These are phyloP conservation scores for Erythrophleum fordii DNA, from an alignment of 306 rosid species.

Conservation along the genomic window DNA sequence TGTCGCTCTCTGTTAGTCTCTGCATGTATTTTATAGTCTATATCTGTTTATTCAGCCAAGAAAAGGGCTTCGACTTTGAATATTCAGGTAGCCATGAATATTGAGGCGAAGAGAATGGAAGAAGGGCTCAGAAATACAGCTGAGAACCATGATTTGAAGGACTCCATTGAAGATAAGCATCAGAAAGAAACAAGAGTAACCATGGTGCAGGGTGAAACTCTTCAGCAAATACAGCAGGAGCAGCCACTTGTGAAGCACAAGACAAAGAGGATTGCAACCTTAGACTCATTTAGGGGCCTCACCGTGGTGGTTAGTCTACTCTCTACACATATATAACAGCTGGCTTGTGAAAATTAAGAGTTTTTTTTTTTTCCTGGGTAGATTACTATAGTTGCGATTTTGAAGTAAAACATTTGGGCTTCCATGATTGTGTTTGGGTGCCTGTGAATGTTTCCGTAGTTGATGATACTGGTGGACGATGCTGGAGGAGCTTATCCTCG, in stretches of 20 bases:
- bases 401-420: conserved; percentile 20
- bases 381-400: neutral
- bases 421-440: neutral
- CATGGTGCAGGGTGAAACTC: neutral
- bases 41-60: neutral
- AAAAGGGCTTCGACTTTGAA: neutral
- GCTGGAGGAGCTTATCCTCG: conserved; percentile 80
- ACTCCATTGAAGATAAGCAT: conserved; percentile 14
- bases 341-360: no score
- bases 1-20: conserved; percentile 30
- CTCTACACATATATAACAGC: neutral
- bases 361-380: neutral
- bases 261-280: conserved; percentile 79
- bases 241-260: conserved; percentile 45
- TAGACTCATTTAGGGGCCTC: conserved; percentile 92
- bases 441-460: conserved; percentile 36
- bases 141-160: conserved; percentile 15
- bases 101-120: conserved; percentile 64
- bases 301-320: conserved; percentile 71
- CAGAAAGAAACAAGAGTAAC: conserved; percentile 28
- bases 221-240: conserved; percentile 24
- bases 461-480: conserved; percentile 88
- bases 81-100: conserved; percentile 44
- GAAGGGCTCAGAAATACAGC: conserved; percentile 46
- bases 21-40: neutral